Base-by-base conservation (phyloP, 306 rosid species). In the Prunus campanulata region DNA sequence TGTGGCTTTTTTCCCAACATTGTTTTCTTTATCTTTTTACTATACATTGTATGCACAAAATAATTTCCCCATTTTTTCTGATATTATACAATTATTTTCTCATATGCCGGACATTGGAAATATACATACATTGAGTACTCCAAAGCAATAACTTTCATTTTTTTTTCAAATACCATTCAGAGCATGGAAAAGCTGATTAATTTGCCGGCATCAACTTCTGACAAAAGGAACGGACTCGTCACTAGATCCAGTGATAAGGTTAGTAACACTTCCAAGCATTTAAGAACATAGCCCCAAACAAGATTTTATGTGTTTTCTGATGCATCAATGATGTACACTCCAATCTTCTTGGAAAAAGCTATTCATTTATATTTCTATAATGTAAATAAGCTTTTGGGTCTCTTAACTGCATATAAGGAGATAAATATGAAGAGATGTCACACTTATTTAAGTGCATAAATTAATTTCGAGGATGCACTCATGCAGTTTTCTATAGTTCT, bases 181-280 rank as follows among this genome's bases (percentile, higher is more conserved):
- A 87, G 96, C 81, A 83, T 90, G 90, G 86, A 75, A 8, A 87
- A 80, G 62, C 78, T 95, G 52, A 76, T 88, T 60, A 87, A 82
- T 68, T 80, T 42, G 74, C 77, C 94, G 46, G 56, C 54, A 30
- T 59, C 16, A 47, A 35, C 75, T 35, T 77, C 60, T 16, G 91
- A 80, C 75, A 77, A 82, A 84, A 44, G 72, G 78, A 81, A 74
- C 49, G 68, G 70, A 80, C 83, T 64, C 74, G 70, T 59, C 29
- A 44, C 62, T 79, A 83, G 80, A 77, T 81, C 89, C 67, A 72
- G 80, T 62, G 70, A 68, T 69, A 72, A 77, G 88, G 98, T 94
- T 66, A 84, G 97, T 82, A 66, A 74, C 76, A 74, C 74, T 68
- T 68, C 49, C 77, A 77, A 66, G 59, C 18, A 75, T 66, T 46